Conservation (phyloP, 2,329 filamentous ascomycete species). For the Fusarium scirpi region DNA sequence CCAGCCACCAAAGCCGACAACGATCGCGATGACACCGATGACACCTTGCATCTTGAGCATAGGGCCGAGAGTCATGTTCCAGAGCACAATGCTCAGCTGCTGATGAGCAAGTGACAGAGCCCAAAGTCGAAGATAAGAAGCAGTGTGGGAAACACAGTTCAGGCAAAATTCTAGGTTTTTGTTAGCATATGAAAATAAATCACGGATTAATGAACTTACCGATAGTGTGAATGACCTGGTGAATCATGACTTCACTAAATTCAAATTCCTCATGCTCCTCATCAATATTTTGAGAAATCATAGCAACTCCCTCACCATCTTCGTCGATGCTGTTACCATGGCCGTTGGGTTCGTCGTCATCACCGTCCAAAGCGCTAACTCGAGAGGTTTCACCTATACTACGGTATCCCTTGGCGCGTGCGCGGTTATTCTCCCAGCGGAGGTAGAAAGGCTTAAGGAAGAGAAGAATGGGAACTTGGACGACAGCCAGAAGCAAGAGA, state of each 20-base stretch:
- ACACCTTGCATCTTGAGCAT: conserved; percentile 76
- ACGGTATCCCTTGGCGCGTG: conserved; percentile 88
- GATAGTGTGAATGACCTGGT: conserved; percentile 98
- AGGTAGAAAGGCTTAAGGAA: conserved; percentile 97
- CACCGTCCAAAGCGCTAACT: conserved; percentile 90
- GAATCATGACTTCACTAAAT: conserved; percentile 97
- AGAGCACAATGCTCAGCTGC: conserved; percentile 94
- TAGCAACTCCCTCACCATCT: conserved; percentile 84
- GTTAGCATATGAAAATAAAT: conserved; percentile 47
- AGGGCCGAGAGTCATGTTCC: conserved; percentile 91
- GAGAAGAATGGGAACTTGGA: conserved; percentile 89
- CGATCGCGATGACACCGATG: conserved; percentile 81
- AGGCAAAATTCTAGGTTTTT: conserved; percentile 85
- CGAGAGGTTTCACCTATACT: conserved; percentile 90
- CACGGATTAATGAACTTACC: conserved; percentile 66
- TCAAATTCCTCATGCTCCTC: conserved; percentile 97
- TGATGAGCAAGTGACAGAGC: conserved; percentile 97
- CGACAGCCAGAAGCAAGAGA: conserved; percentile 83
- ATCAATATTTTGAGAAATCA: conserved; percentile 88
- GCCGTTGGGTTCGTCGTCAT: conserved; percentile 70
- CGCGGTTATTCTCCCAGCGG: conserved; percentile 90
- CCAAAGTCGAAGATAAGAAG: conserved; percentile 98
- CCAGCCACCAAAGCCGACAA: conserved; percentile 88
- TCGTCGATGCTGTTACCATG: conserved; percentile 70
- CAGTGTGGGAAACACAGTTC: conserved; percentile 98